These are phyloP conservation scores for Fragaria vesca DNA, from an alignment of 306 rosid species.

Conservation along the genomic window DNA sequence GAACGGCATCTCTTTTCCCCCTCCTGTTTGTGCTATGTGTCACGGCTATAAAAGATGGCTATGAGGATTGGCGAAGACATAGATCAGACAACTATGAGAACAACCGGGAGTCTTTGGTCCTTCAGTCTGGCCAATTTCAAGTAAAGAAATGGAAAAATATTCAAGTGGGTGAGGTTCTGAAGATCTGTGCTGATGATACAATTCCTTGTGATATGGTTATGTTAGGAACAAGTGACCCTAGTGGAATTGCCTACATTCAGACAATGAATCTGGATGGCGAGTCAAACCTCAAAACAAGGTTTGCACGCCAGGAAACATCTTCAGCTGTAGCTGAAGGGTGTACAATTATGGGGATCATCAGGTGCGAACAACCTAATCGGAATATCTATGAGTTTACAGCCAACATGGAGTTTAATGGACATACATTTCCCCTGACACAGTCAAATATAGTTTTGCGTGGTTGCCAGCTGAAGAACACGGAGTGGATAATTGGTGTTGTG, in stretches of 20 bases:
- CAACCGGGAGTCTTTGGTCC: slow-evolving; percentile 68
- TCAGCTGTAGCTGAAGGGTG: slow-evolving; percentile 53
- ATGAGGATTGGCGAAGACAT: slow-evolving; percentile 97
- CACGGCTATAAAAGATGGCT: slow-evolving; percentile 94
- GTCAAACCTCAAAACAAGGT: slow-evolving; percentile 95
- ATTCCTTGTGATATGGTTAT: slow-evolving; percentile 97
- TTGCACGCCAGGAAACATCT: slow-evolving; percentile 85
- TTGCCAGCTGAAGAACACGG: slow-evolving; percentile 96
- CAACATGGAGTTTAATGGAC: slow-evolving; percentile 75
- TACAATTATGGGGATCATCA: slow-evolving; percentile 59
- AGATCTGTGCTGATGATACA: slow-evolving; percentile 73
- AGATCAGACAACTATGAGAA: slow-evolving; percentile 87
- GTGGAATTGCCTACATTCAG: slow-evolving; percentile 94
- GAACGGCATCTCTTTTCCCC: slow-evolving; percentile 87
- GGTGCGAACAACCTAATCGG: slow-evolving; percentile 88
- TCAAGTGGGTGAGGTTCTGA: slow-evolving; percentile 82
- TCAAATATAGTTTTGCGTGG: slow-evolving; percentile 95
- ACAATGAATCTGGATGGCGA: slow-evolving; percentile 99
- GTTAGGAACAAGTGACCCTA: slow-evolving; percentile 93
- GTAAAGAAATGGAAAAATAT: slow-evolving; percentile 73
- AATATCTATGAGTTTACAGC: slow-evolving; percentile 93
- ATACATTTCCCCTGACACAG: slow-evolving; percentile 73
- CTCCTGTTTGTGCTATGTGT: slow-evolving; percentile 83
- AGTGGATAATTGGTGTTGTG: slow-evolving; percentile 90
- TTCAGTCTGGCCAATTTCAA: slow-evolving; percentile 55